These are phyloP conservation scores for Sporothrix phasma DNA, from an alignment of 2,329 filamentous ascomycete genomes.

Conservation along the genomic window DNA sequence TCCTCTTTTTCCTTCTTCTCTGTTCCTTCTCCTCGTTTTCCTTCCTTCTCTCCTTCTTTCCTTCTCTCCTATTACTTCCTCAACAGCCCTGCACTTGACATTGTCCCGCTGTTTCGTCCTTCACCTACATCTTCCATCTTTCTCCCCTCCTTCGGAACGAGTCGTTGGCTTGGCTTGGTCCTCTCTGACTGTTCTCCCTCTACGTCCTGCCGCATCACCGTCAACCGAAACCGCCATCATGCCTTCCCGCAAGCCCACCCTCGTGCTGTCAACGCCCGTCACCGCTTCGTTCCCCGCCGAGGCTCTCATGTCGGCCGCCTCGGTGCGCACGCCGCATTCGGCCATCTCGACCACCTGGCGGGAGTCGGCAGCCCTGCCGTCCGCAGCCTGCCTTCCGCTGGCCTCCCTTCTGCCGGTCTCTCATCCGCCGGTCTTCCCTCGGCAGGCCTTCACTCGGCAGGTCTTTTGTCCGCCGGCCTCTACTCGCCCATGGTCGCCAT, in stretches of 20 bases:
- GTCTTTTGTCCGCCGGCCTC: slow-evolving; percentile 28
- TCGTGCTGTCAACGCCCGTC: slow-evolving; percentile 54
- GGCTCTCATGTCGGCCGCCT: slow-evolving; percentile 28
- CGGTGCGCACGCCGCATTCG: slow-evolving; percentile 60
- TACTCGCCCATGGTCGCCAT: slow-evolving; percentile 41
- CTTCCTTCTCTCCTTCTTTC: background rate
- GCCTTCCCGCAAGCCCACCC: slow-evolving; percentile 41
- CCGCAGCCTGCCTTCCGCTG: slow-evolving; percentile 28
- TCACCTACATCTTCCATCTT: slow-evolving; percentile 30
- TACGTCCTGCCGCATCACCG: background rate
- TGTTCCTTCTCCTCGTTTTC: background rate
- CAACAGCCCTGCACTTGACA: slow-evolving; percentile 28
- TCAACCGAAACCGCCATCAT: slow-evolving; percentile 26
- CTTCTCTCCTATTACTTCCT: slow-evolving; percentile 21
- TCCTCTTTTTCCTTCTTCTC: background rate
- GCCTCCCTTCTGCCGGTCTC: slow-evolving; percentile 29
- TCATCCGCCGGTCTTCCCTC: slow-evolving; percentile 33
- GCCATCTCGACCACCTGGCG: slow-evolving; percentile 43
- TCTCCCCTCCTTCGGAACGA: slow-evolving; percentile 22
- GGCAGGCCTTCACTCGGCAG: slow-evolving; percentile 32
- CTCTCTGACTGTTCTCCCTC: background rate
- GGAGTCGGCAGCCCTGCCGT: slow-evolving; percentile 28
- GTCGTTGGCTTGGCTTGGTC: slow-evolving; percentile 37
- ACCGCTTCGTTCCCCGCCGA: slow-evolving; percentile 48
- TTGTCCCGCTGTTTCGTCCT: slow-evolving; percentile 20